Evolutionary conservation across 208 protist species (phyloP).

Genomic region (Sergeia podlipaevii): DNA sequence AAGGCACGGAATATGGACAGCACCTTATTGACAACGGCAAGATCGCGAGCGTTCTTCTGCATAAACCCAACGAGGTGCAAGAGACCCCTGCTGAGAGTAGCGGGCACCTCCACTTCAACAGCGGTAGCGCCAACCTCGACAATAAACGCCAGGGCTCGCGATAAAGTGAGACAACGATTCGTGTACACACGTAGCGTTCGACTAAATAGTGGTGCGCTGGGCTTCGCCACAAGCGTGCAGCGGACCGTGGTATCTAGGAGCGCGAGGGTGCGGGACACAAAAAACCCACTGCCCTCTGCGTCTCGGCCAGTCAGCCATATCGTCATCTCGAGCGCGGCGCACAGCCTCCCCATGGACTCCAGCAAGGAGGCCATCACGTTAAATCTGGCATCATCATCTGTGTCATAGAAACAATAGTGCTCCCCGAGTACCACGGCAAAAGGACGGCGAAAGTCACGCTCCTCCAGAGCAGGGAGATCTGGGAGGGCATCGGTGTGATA

Average conservation of each 20-base stretch:
- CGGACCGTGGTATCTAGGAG: slow-evolving; percentile 28
- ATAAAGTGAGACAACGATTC: slow-evolving; percentile 17
- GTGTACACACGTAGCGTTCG: slow-evolving; percentile 13
- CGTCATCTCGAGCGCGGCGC: slow-evolving; percentile 34
- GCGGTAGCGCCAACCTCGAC: slow-evolving; percentile 13
- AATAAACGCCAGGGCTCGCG: slow-evolving; percentile 6
- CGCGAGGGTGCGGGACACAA: slow-evolving; percentile 20
- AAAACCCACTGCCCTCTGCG: slow-evolving; percentile 22
- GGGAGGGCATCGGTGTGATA: slow-evolving; percentile 15
- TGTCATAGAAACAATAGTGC: slow-evolving; percentile 39
- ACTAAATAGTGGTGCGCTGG: neutral
- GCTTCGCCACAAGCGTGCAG: slow-evolving; percentile 14
- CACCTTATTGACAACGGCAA: slow-evolving; percentile 14
- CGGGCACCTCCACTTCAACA: slow-evolving; percentile 20
- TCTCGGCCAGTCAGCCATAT: slow-evolving; percentile 41
- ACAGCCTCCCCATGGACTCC: slow-evolving; percentile 34
- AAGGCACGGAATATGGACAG: slow-evolving; percentile 4
- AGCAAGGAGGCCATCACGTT: slow-evolving; percentile 54
- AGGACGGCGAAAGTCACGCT: neutral
- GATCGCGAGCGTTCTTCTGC: slow-evolving; percentile 14
- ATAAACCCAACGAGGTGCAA: slow-evolving; percentile 22
- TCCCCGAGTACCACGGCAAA: slow-evolving; percentile 37
- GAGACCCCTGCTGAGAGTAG: slow-evolving; percentile 10
- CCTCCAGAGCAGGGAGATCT: slow-evolving; percentile 7
- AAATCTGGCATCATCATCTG: slow-evolving; percentile 24